A percentile compares a stretch with the other conserved stretches of the same genome.
Evolutionary conservation across 2,329 filamentous ascomycete genomes (phyloP).

Genomic region (Elsinoe fawcettii): DNA sequence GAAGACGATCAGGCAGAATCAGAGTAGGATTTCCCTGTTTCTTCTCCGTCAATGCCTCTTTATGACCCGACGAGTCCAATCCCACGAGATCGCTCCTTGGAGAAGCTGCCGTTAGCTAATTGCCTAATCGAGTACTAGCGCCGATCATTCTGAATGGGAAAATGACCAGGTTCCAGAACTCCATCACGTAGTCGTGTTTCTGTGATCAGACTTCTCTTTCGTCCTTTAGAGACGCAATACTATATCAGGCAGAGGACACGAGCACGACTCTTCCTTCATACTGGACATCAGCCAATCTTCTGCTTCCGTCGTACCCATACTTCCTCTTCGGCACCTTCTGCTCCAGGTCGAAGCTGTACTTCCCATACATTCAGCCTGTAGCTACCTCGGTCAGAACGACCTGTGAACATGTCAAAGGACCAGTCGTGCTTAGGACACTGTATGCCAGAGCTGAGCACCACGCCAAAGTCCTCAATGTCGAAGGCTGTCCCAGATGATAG

Average conservation of each 20-base stretch:
- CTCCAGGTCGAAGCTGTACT: slow-evolving; percentile 40
- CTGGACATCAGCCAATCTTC: slow-evolving; percentile 24
- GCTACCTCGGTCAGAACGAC: slow-evolving; percentile 52
- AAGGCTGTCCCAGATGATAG: slow-evolving; percentile 56
- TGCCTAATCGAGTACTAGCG: slow-evolving; percentile 1
- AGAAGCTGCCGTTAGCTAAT: not conserved
- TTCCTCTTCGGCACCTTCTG: slow-evolving; percentile 19
- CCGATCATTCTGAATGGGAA: not conserved
- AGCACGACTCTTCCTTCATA: not conserved
- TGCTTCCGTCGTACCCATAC: slow-evolving; percentile 31
- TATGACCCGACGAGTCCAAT: not conserved
- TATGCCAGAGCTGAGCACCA: slow-evolving; percentile 54
- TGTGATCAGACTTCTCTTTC: not conserved
- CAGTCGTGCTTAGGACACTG: slow-evolving; percentile 62
- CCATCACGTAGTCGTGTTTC: not conserved
- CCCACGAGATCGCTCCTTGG: not conserved
- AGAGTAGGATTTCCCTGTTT: not conserved
- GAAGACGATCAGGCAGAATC: not conserved
- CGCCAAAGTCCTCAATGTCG: slow-evolving; percentile 66
- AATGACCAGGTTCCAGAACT: not conserved
- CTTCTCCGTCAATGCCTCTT: not conserved
- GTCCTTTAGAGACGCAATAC: no score
- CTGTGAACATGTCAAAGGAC: slow-evolving; percentile 62
- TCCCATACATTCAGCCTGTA: slow-evolving; percentile 60
- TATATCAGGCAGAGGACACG: no score